phyloP scores from a whole-genome alignment of 768 basidiomycete genomes.

The Pleurotus cornucopiae region DNA sequence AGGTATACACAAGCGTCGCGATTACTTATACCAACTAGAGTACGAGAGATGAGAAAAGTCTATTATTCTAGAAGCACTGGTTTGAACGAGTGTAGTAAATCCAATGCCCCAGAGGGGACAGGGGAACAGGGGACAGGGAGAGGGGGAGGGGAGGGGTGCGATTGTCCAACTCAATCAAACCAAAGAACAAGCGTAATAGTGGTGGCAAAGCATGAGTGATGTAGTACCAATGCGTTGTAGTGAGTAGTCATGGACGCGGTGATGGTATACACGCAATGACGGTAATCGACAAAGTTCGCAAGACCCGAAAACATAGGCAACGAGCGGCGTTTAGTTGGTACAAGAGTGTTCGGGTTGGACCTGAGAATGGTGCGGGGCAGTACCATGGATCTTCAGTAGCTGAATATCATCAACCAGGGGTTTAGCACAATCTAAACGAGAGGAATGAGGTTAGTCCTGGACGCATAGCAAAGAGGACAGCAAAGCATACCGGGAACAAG shows the following conservation, averaged over 20 bases:
- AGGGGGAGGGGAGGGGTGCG: too few species aligned
- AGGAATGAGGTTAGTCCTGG: background rate
- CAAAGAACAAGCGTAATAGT: too few species aligned
- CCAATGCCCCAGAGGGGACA: background rate
- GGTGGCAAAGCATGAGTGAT: too few species aligned
- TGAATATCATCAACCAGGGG: slow-evolving; percentile 87
- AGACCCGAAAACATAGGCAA: background rate
- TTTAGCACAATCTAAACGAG: slow-evolving; percentile 68
- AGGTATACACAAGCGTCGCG: background rate
- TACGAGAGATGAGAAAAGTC: background rate
- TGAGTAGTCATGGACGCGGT: too few species aligned
- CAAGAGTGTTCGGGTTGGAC: background rate
- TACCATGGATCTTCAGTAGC: slow-evolving; percentile 30
- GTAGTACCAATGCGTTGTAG: too few species aligned
- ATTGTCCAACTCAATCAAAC: too few species aligned
- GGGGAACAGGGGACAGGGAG: background rate
- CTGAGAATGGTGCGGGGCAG: background rate
- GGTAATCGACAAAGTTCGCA: background rate
- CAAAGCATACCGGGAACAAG: slow-evolving; percentile 61
- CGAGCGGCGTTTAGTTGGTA: background rate
- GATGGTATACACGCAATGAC: background rate
- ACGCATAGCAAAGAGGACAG: background rate
- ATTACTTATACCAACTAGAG: background rate
- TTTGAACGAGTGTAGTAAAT: background rate
- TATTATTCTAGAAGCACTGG: background rate